A percentile compares a stretch with the other conserved stretches of the same genome.
Conservation (phyloP, 805 yeast species). For the Metschnikowia reukaufii region DNA sequence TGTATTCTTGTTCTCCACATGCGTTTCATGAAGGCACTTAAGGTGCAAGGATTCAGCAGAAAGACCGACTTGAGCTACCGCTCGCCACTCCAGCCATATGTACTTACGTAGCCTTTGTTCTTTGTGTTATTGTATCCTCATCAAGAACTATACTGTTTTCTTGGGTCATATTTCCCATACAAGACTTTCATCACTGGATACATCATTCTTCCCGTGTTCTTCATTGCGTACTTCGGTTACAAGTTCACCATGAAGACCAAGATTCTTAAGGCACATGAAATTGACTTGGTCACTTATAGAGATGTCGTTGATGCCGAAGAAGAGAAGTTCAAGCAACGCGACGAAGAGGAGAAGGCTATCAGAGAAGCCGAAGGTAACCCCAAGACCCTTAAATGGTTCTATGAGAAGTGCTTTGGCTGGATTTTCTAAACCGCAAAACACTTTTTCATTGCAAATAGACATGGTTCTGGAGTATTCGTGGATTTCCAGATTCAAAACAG, state of each 20-base stretch:
- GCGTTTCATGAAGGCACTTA: conserved; percentile 61
- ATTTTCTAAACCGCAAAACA: conserved; percentile 33
- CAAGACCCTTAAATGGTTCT: conserved; percentile 46
- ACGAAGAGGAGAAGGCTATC: conserved; percentile 33
- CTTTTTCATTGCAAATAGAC: background rate
- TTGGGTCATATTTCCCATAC: conserved; percentile 51
- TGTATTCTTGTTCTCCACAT: conserved; percentile 68
- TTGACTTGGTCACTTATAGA: conserved; percentile 58
- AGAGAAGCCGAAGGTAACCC: conserved; percentile 45
- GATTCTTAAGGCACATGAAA: conserved; percentile 52
- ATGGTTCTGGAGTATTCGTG: background rate
- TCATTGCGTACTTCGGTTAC: conserved; percentile 56
- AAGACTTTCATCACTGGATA: conserved; percentile 74
- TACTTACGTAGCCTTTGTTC: conserved; percentile 53
- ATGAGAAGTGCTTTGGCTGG: conserved; percentile 50
- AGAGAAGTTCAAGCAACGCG: conserved; percentile 36
- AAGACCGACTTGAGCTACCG: conserved; percentile 50
- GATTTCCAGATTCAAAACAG: background rate
- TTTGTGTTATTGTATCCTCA: conserved; percentile 58
- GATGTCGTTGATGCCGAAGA: conserved; percentile 57
- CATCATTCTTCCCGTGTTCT: conserved; percentile 67
- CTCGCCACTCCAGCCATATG: conserved; percentile 71
- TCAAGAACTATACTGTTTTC: conserved; percentile 69
- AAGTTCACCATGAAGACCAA: conserved; percentile 54
- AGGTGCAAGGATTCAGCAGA: conserved; percentile 65